Percentiles rank a stretch among this genome's conserved stretches.
phyloP scores from a whole-genome alignment of 2,329 filamentous ascomycete species.

The Metarhizium humberi region DNA sequence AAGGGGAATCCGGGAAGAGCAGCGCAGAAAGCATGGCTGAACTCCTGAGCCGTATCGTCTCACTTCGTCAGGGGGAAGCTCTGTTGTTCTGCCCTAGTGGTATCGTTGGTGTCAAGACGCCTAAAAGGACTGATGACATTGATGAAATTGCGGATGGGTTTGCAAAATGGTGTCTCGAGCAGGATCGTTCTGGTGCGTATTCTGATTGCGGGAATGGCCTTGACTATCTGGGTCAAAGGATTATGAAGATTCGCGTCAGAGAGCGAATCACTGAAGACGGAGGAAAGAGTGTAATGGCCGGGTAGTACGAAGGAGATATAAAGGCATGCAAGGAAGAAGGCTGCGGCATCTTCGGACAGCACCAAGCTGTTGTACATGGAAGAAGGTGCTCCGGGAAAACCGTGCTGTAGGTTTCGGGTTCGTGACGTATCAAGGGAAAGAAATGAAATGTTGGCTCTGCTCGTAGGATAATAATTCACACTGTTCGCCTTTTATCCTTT shows the following conservation, averaged over 20 bases:
- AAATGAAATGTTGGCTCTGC: too few species aligned
- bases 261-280: slow-evolving; percentile 35
- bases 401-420: too few species aligned
- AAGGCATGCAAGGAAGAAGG: not conserved
- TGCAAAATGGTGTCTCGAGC: not conserved
- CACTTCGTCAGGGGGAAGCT: slow-evolving; percentile 33
- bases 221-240: slow-evolving; percentile 23
- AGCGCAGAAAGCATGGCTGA: slow-evolving; percentile 9
- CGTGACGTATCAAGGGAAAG: too few species aligned
- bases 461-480: too few species aligned
- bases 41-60: slow-evolving; percentile 33
- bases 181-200: not conserved
- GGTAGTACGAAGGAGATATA: slow-evolving; percentile 3
- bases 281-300: slow-evolving; percentile 35
- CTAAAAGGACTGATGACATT: not conserved
- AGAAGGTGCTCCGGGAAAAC: too few species aligned
- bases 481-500: too few species aligned
- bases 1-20: not conserved
- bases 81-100: slow-evolving; percentile 37
- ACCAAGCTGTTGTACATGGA: too few species aligned
- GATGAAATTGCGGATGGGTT: not conserved
- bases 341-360: too few species aligned
- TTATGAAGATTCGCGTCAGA: slow-evolving; percentile 31
- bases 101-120: slow-evolving; percentile 17
- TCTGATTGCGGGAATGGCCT: not conserved